Conservation (phyloP, 2,329 filamentous ascomycete species). For the Aspergillus sp. region DNA sequence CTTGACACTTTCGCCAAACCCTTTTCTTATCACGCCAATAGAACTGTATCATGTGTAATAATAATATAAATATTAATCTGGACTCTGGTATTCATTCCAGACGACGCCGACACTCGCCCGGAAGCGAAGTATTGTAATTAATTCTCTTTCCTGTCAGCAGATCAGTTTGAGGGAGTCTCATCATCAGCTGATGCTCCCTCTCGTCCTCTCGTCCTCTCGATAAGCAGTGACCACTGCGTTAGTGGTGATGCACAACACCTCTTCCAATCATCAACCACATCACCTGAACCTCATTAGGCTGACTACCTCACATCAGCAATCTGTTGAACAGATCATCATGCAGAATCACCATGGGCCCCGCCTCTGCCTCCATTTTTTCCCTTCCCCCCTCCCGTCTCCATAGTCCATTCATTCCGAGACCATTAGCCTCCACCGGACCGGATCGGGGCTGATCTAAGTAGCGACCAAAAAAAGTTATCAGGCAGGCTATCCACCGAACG, state of each 20-base stretch:
- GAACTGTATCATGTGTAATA: neutral
- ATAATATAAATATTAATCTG: neutral
- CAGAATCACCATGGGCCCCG: conserved; percentile 14
- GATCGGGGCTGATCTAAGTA: neutral
- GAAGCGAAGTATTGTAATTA: neutral
- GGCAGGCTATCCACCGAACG: neutral
- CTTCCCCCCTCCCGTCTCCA: too few species aligned
- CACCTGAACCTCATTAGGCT: neutral
- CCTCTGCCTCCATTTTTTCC: too few species aligned
- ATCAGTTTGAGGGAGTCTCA: neutral
- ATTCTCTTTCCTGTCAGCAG: neutral
- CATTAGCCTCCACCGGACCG: neutral
- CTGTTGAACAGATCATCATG: conserved; percentile 19
- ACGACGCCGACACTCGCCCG: too few species aligned
- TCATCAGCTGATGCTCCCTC: neutral
- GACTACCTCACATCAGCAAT: neutral
- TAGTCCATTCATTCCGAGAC: neutral
- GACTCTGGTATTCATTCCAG: neutral
- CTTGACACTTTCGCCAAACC: neutral
- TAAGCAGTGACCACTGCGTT: neutral
- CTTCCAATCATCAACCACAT: neutral
- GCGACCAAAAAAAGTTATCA: neutral
- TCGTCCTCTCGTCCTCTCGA: neutral
- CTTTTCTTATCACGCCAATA: conserved; percentile 1
- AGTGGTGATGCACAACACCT: neutral